A percentile compares a stretch with the other conserved stretches of the same genome.
phyloP scores from a whole-genome alignment of 805 yeast genomes.

The Candida krabiensis region DNA sequence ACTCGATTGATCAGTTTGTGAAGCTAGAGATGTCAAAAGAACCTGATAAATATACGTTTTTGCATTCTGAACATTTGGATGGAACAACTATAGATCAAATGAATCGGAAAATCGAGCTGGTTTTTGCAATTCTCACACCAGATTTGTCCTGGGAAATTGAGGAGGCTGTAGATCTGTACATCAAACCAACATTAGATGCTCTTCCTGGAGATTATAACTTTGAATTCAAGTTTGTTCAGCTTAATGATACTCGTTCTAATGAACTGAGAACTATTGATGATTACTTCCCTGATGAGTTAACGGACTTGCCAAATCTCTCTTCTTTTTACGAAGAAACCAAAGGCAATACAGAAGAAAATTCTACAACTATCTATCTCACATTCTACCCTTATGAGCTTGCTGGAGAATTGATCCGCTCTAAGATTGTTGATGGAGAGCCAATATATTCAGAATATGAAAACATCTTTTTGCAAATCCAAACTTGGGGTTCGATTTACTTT shows the following conservation, averaged over 20 bases:
- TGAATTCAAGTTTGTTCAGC: constrained; percentile 6
- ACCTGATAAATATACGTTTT: constrained; percentile 5
- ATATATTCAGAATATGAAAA: constrained; percentile 22
- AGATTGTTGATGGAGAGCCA: constrained; percentile 13
- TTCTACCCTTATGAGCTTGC: constrained; percentile 28
- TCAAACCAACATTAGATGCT: constrained; percentile 9
- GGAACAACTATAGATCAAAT: not conserved
- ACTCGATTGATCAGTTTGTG: constrained; percentile 24
- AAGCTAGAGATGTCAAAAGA: constrained; percentile 9
- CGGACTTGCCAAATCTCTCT: constrained; percentile 24
- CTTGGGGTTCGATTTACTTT: constrained; percentile 31
- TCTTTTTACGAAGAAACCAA: constrained; percentile 14
- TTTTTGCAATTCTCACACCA: constrained; percentile 17
- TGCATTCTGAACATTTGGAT: constrained; percentile 12
- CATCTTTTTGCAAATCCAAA: constrained; percentile 15
- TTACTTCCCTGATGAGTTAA: constrained; percentile 22
- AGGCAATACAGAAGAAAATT: not conserved
- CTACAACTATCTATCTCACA: constrained; percentile 13
- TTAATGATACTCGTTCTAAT: constrained; percentile 1
- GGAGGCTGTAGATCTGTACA: constrained; percentile 15
- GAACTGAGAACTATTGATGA: constrained; percentile 13
- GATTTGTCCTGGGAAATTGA: constrained; percentile 18
- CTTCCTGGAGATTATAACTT: constrained; percentile 10
- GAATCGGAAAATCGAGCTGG: constrained; percentile 3
- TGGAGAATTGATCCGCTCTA: constrained; percentile 16